A percentile compares a stretch with the other conserved stretches of the same genome.
These are phyloP conservation scores for Jimgerdemannia flammicorona DNA, from an alignment of 192 early-diverging fungal species.

Conservation along the genomic window DNA sequence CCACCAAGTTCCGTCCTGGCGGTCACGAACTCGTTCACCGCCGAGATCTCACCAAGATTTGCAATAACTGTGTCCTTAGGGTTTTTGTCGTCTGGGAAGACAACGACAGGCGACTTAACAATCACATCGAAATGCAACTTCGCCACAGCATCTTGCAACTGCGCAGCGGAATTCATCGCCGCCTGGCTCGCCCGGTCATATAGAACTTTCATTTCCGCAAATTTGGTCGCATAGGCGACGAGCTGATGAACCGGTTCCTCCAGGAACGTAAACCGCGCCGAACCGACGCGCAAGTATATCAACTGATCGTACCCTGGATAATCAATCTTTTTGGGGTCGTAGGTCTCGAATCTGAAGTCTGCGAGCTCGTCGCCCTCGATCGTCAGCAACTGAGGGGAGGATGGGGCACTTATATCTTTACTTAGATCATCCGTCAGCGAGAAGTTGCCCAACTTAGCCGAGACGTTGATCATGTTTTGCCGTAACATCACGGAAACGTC, in stretches of 20 bases:
- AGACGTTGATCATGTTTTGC: slow-evolving; percentile 52
- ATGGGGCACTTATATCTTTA: background rate
- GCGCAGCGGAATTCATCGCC: slow-evolving; percentile 71
- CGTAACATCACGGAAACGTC: slow-evolving; percentile 65
- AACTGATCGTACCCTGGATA: slow-evolving; percentile 88
- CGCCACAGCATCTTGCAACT: slow-evolving; percentile 73
- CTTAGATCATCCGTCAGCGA: slow-evolving; percentile 60
- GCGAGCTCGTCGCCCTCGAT: slow-evolving; percentile 89
- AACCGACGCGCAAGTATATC: slow-evolving; percentile 72
- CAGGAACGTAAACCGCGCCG: slow-evolving; percentile 76
- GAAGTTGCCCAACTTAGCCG: slow-evolving; percentile 70
- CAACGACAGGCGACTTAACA: slow-evolving; percentile 82
- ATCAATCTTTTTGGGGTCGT: slow-evolving; percentile 39
- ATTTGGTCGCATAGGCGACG: slow-evolving; percentile 78
- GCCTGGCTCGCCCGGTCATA: slow-evolving; percentile 88
- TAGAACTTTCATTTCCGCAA: slow-evolving; percentile 81
- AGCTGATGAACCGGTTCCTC: slow-evolving; percentile 71
- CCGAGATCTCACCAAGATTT: slow-evolving; percentile 85
- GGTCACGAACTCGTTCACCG: slow-evolving; percentile 69
- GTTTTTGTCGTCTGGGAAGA: slow-evolving; percentile 63
- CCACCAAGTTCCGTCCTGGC: slow-evolving; percentile 42
- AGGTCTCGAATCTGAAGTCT: slow-evolving; percentile 87
- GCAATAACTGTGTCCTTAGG: slow-evolving; percentile 64
- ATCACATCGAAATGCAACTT: slow-evolving; percentile 84
- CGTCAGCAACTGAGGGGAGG: slow-evolving; percentile 54